Evolutionary conservation across 306 rosid genomes (phyloP).

Genomic region (Luffa acutangula): DNA sequence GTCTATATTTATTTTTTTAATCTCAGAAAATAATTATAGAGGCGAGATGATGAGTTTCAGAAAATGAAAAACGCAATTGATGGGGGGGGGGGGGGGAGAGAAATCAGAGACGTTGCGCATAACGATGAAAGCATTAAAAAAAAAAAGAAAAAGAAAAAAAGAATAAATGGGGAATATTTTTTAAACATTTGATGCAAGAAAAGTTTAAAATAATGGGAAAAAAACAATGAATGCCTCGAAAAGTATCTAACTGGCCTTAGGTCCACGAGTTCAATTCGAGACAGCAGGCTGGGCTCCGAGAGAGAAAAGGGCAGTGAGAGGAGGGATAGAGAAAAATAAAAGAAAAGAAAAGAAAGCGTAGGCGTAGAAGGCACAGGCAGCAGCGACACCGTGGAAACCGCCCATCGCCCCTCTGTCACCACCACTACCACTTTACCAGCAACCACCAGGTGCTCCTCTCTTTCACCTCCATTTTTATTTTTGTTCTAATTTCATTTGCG

Average conservation of each 20-base stretch:
- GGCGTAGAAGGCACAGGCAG: background rate
- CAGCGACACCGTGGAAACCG: conserved; percentile 9
- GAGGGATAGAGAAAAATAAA: background rate
- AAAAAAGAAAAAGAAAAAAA: background rate
- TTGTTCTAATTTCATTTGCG: background rate
- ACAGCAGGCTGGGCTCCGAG: conserved; percentile 5
- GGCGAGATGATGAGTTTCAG: background rate
- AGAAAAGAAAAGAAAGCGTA: background rate
- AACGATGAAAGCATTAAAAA: background rate
- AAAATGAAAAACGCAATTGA: background rate
- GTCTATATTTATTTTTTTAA: background rate
- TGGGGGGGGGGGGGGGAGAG: background rate
- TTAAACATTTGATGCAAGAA: background rate
- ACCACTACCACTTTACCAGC: background rate
- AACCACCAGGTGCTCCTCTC: conserved; percentile 3
- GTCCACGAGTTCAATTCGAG: conserved; percentile 11
- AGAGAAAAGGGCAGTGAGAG: background rate
- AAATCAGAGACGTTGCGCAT: background rate
- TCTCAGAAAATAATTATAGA: background rate
- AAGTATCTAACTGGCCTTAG: conserved; percentile 11
- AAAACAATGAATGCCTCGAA: conserved; percentile 11
- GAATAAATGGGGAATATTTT: background rate
- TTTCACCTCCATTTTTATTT: background rate
- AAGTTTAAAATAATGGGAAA: background rate
- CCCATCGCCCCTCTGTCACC: background rate